Conservation (phyloP, 2,329 filamentous ascomycete species). For the Trichophyton mentagrophytes region DNA sequence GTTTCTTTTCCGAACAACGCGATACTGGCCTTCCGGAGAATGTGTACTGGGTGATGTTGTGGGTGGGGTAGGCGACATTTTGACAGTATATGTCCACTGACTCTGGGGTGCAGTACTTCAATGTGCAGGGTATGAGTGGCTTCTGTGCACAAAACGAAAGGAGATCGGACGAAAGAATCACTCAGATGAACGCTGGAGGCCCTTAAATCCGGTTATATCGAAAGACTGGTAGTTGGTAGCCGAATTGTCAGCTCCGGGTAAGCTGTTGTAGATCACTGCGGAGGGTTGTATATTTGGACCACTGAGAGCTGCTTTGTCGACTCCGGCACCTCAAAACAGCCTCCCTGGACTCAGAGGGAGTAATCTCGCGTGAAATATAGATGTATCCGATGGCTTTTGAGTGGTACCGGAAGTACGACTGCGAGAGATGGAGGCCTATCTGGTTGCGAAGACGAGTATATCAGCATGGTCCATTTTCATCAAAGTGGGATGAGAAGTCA, state of each 20-base stretch:
- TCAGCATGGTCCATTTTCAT: neutral
- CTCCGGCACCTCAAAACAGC: neutral
- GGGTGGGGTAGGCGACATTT: constrained; percentile 30
- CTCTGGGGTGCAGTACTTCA: neutral
- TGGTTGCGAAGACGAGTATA: neutral
- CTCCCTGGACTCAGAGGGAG: neutral
- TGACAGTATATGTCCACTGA: neutral
- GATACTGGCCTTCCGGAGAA: constrained; percentile 75
- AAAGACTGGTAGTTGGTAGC: neutral
- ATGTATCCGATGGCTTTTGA: neutral
- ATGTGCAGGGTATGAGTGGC: neutral
- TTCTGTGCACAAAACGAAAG: neutral
- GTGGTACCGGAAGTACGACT: neutral
- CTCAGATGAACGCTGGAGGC: neutral
- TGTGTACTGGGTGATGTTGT: constrained; percentile 55
- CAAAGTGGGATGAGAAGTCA: neutral
- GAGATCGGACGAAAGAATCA: neutral
- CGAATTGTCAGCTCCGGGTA: neutral
- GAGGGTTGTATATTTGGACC: neutral
- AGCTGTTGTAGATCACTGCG: neutral
- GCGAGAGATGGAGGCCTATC: neutral
- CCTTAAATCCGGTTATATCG: neutral
- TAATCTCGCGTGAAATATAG: neutral
- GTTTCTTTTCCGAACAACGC: constrained; percentile 83
- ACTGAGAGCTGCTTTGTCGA: neutral